Evolutionary conservation across 140 eudicot genomes (phyloP), one percentile per base, ranked within the genome.

Genomic region (Cichorium intybus): DNA sequence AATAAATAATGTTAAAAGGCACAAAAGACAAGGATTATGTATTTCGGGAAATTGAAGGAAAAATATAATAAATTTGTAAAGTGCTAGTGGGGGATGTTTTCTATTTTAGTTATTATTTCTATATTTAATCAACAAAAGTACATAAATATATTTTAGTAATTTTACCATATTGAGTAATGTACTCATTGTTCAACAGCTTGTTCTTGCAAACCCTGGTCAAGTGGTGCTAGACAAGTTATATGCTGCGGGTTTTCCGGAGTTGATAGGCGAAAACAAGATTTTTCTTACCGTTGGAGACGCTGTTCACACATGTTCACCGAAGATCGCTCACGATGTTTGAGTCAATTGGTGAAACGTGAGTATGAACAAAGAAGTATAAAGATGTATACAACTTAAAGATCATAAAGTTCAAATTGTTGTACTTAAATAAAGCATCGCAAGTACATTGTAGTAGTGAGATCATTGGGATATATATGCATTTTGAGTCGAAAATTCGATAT

Each of bases 251-350:
- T 81, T 89, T 24, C 70, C 79, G 2, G 75, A 66, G 39, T 28
- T 76, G 68, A 86, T 89, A 35, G 97, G 95, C 5, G 83, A 89
- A 66, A 79, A 86, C 76, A 83, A 69, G 75, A 82, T 89, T 7
- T 89, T 89, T 70, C 82, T 86, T 58, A 85, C 97, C 0, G 97
- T 89, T 14, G 97, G 89, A 16, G 97, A 89, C 26, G 95, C 97
- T 0, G 74, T 86, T 46, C 77, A 62, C 37, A 78, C 79, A 0
- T 89, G 91, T 56, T 79, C 87, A 14, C 76, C 88, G 14, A 88
- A 88, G 75, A 37, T 72, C 26, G 56, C 56, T 26, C 74, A 80
- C 3, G 83, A 81, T 9, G 87, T 83, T 18, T 80, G 41, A 81
- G 56, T 51, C 43, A 27, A 41, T 18, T 14, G 11, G n/a, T 2